A percentile compares a stretch with the other conserved stretches of the same genome.
These are phyloP conservation scores for Arthromyces matolae DNA, from an alignment of 768 basidiomycete species.

Conservation along the genomic window DNA sequence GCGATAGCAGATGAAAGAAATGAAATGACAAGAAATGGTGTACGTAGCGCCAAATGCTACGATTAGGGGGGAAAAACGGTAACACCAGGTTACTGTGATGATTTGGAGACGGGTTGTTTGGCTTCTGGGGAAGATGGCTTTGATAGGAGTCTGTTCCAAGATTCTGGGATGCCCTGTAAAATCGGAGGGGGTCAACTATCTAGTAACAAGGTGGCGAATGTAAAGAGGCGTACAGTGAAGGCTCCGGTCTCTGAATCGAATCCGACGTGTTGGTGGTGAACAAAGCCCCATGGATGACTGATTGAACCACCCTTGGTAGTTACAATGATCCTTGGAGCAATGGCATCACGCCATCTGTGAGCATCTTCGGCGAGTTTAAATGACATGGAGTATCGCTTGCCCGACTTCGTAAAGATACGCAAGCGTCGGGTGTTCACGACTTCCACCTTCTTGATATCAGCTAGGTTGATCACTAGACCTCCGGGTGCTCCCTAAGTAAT, in stretches of 20 bases:
- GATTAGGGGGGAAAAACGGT: neutral
- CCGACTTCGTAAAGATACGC: constrained; percentile 16
- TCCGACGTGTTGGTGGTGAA: constrained; percentile 31
- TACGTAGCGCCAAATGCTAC: neutral
- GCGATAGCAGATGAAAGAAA: neutral
- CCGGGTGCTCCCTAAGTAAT: constrained; percentile 6
- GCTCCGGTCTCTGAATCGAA: constrained; percentile 27
- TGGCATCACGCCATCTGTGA: constrained; percentile 29
- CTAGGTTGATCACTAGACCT: constrained; percentile 20
- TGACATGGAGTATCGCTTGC: constrained; percentile 25
- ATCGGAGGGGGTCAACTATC: neutral
- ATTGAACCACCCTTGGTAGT: constrained; percentile 12
- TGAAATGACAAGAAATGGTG: neutral
- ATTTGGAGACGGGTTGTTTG: neutral
- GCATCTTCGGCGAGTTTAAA: constrained; percentile 27
- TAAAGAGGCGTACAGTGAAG: constrained; percentile 18
- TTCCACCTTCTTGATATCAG: constrained; percentile 22
- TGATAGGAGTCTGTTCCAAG: constrained; percentile 18
- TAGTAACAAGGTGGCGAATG: neutral
- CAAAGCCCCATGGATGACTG: constrained; percentile 30
- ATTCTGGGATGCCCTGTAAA: constrained; percentile 21
- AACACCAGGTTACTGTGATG: constrained; percentile 4
- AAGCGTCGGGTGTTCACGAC: constrained; percentile 12
- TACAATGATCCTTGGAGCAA: constrained; percentile 24
- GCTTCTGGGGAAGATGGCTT: neutral